Evolutionary conservation across 805 yeast species (phyloP), one percentile per base, ranked within the genome.

Genomic region (Wickerhamiella hasegawae): DNA sequence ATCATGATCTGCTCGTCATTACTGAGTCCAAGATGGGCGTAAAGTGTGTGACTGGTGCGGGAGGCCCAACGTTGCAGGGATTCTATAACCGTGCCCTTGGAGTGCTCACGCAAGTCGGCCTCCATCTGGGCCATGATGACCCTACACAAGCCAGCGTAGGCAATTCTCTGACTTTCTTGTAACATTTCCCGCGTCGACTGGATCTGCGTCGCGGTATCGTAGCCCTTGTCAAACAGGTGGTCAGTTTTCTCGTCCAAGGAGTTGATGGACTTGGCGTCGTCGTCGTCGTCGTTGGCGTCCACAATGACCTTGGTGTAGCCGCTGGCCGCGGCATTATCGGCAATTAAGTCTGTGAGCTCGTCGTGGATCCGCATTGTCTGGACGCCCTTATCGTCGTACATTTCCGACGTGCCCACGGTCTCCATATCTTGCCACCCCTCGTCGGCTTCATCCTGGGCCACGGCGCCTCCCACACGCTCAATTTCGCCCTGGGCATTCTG

Each of bases 381-480:
- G 30, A 51, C 49, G 33, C 61, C 96, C 47, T 69, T 71, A 18
- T 82, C 80, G 49, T 87, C 81, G 52, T 82, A 87, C 28, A 82
- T 68, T 41, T 82, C 82, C 38, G 70, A 65, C 33, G 76, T 71
- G 3, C 94, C 73, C 20, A 82, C 75, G 0, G 87, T 74, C 29
- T 79, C 77, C 82, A 90, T 84, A 14, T 79, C 72, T 49, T 78
- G 75, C 98, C 98, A 90, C 20, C 66, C 76, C 11, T 63, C 68
- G 24, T 65, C 69, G 14, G 60, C 67, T 24, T 53, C 56, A 19
- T 45, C 53, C 17, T 41, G 40, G 25, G 39, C 27, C 6, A 21
- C 22, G 22, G 39, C 40, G 14, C 21, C 34, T 15, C 29, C 36
- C 8, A 37, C 35, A 34, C 34, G 38, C 35, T 39, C 44, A 21